Evolutionary conservation across 345 rosid genomes (phyloP), one percentile per base, ranked within the genome.

Genomic region (Eucalyptus victrix): DNA sequence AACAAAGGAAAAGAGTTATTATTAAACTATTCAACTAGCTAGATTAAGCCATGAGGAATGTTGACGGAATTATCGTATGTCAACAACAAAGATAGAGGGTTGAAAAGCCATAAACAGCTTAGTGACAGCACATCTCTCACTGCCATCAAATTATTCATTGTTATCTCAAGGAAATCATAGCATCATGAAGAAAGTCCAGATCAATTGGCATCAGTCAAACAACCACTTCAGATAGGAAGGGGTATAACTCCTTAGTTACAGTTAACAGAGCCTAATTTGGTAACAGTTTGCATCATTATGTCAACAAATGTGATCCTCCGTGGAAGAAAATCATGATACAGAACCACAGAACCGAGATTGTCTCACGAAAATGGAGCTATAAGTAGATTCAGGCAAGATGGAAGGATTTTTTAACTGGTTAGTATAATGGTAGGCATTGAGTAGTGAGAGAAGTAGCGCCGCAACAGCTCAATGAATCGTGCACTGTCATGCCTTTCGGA

Each of bases 371-470:
- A 53, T 53, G 58, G 2, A 53, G 58, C 58, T 53, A 53, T 19
- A 53, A 53, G 58, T 53, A 53, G 58, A 3, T 53, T 51, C 9
- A 1, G 26, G 58, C 5, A 53, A 53, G 0, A 21, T 53, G 11
- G 58, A 53, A 53, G 58, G 58, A 53, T 53, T 53, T 53, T 53
- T 53, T 21, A 53, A 53, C 24, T 0, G 58, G 24, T 0, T 53
- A 19, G 24, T 53, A 53, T 19, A 53, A 53, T 53, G 0, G 5
- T 19, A 53, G 58, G 0, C 58, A 53, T 0, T 53, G 58, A 53
- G 58, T 0, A 53, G 58, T 0, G 58, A 53, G 58, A 0, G 58
- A 53, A 0, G 58, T 53, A 53, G 58, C 0, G 0, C 26, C 2
- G 26, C 58, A 53, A 53, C 58, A 0, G 26, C 24, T 53, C 58